These are phyloP conservation scores for Coemansia sp. DNA, from an alignment of 192 early-diverging fungal species.

Conservation along the genomic window DNA sequence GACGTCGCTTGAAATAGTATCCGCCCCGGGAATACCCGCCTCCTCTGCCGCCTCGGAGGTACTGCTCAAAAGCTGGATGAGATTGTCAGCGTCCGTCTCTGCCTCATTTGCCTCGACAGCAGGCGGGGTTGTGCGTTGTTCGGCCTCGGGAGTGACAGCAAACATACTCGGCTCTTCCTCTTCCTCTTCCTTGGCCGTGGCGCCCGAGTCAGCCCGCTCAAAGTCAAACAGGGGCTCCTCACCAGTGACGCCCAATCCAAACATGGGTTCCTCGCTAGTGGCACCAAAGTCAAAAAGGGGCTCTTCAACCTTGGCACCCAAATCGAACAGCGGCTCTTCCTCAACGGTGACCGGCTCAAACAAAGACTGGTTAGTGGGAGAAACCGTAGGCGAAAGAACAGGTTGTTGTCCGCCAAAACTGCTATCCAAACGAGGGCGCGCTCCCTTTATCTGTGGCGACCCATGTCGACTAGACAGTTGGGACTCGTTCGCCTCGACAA, in stretches of 20 bases:
- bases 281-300: neutral
- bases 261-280: too few relatives aligned
- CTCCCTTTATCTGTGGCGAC: neutral
- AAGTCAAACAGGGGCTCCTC: neutral
- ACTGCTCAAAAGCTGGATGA: constrained; percentile 5
- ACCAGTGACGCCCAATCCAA: too few relatives aligned
- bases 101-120: neutral
- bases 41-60: too few relatives aligned
- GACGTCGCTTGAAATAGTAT: neutral
- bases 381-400: neutral
- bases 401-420: neutral
- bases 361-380: too few relatives aligned
- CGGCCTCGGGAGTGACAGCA: neutral
- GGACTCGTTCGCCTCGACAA: constrained; percentile 41
- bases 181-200: neutral
- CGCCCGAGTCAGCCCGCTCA: neutral
- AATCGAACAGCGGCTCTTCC: neutral
- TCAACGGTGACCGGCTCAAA: neutral
- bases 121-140: neutral
- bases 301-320: neutral
- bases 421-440: neutral
- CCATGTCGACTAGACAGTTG: constrained; percentile 2
- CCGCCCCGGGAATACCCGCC: neutral
- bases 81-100: neutral
- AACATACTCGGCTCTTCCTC: neutral